Percentiles rank a stretch among this genome's conserved stretches.
phyloP scores from a whole-genome alignment of 345 rosid genomes.

The Arabis alpina region DNA sequence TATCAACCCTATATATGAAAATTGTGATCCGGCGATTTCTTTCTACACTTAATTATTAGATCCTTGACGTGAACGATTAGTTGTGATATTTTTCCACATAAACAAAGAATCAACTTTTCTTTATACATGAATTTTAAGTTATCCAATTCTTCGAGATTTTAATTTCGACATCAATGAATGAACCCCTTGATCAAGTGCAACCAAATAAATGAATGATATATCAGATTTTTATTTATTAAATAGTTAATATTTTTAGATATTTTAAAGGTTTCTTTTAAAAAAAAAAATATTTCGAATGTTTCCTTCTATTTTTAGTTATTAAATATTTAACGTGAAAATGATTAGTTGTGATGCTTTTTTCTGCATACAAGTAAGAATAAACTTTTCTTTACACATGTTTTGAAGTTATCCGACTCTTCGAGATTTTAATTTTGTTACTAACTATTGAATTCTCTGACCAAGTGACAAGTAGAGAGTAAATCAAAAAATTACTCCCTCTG shows the following conservation, averaged over 20 bases:
- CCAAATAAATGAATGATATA: too few species aligned
- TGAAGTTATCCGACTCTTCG: neutral
- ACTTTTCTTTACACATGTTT: neutral
- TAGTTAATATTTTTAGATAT: too few species aligned
- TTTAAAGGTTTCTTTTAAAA: too few species aligned
- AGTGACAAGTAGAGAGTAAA: too few species aligned
- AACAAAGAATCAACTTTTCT: slow-evolving; percentile 1
- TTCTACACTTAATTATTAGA: neutral
- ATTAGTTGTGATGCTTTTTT: neutral
- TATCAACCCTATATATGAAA: neutral
- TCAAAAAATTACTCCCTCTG: too few species aligned
- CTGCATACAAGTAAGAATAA: neutral
- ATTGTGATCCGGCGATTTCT: neutral
- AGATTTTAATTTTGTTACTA: neutral
- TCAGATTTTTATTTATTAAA: neutral
- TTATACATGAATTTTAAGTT: neutral
- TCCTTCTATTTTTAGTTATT: neutral
- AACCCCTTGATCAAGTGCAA: too few species aligned
- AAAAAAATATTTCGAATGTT: too few species aligned
- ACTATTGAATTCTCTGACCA: too few species aligned
- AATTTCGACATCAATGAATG: neutral
- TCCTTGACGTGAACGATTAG: neutral
- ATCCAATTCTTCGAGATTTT: neutral
- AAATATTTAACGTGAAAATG: neutral
- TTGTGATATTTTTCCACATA: neutral